Evolutionary conservation across 306 rosid species (phyloP), one percentile per base, ranked within the genome.

Genomic region (Begonia masoniana): DNA sequence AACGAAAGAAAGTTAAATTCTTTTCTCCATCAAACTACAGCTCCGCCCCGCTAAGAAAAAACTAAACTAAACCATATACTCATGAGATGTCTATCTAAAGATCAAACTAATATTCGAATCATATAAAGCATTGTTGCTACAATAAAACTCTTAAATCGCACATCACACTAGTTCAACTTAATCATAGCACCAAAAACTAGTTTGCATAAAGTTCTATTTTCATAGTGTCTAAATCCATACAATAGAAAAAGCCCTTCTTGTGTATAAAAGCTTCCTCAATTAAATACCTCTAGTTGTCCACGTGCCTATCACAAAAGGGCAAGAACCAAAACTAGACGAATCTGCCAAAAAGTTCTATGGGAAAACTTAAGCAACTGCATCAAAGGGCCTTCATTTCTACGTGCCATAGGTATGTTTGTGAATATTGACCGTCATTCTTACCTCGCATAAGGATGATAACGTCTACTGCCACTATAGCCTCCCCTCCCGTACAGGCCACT

Each of bases 401-500:
- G 68, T 56, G 47, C 66, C 71, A 66, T 62, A 19, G 59, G 68
- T 70, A 59, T 17, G 70, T 49, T 48, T 46, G 63, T 47, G 62
- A 59, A 74, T 73, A 77, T 9, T 54, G 48, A 62, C 51, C 61
- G 46, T 64, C 60, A 50, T 59, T 67, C 83, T 17, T 78, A 78
- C 63, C 83, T 74, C 39, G 75, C 63, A 42, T 78, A 78, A 43
- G 83, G 83, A 66, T 78, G 83, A 63, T 74, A 78, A 21, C 83
- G 83, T 74, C 83, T 74, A 78, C 61, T 71, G 75, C 83, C 76
- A 78, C 70, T 72, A 78, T 78, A 71, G 67, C 77, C 83, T 66
- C 83, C 83, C 63, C 82, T 77, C 52, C 82, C 80, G 67, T 78
- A 74, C 17, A 69, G 54, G 55, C 77, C 83, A 63, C 80, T 70